Percentiles rank a stretch among this genome's conserved stretches.
Conservation (phyloP, 2,329 filamentous ascomycete genomes). For the Tolypocladium amazonense region DNA sequence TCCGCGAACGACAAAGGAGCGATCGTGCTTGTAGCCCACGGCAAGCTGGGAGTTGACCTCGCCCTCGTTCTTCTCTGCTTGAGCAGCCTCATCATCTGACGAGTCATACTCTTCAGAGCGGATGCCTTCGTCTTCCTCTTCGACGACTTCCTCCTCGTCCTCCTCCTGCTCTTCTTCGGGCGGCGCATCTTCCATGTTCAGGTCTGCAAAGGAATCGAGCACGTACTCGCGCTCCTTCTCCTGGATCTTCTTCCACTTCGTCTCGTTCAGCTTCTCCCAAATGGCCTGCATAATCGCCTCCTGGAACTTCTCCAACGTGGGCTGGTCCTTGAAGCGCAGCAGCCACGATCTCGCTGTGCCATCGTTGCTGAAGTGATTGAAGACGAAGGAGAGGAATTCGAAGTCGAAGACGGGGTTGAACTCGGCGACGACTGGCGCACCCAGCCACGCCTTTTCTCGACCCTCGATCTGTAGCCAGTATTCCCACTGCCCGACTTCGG, state of each 20-base stretch:
- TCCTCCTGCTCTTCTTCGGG: constrained; percentile 42
- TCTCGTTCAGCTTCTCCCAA: constrained; percentile 92
- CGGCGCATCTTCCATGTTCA: constrained; percentile 74
- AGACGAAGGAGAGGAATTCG: constrained; percentile 97
- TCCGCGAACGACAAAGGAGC: constrained; percentile 92
- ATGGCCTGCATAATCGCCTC: constrained; percentile 89
- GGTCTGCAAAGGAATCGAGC: constrained; percentile 86
- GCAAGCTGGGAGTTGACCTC: constrained; percentile 90
- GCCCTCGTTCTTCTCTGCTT: constrained; percentile 63
- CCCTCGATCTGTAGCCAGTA: constrained; percentile 89
- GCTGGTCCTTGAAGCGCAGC: constrained; percentile 77
- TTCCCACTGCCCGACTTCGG: constrained; percentile 81
- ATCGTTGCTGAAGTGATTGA: constrained; percentile 88
- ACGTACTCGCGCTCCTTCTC: constrained; percentile 91
- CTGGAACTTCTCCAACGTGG: constrained; percentile 76
- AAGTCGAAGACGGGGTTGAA: constrained; percentile 99
- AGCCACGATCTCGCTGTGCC: constrained; percentile 94
- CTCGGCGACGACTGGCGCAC: constrained; percentile 74
- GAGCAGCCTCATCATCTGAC: constrained; percentile 60
- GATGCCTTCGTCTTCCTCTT: constrained; percentile 54
- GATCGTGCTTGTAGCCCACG: constrained; percentile 93
- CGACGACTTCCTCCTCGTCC: constrained; percentile 46
- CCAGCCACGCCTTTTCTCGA: constrained; percentile 71
- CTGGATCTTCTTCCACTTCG: constrained; percentile 89
- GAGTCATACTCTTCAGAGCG: constrained; percentile 58